Evolutionary conservation across 2,329 filamentous ascomycete genomes (phyloP).

Genomic region (Aspergillus amoenus): DNA sequence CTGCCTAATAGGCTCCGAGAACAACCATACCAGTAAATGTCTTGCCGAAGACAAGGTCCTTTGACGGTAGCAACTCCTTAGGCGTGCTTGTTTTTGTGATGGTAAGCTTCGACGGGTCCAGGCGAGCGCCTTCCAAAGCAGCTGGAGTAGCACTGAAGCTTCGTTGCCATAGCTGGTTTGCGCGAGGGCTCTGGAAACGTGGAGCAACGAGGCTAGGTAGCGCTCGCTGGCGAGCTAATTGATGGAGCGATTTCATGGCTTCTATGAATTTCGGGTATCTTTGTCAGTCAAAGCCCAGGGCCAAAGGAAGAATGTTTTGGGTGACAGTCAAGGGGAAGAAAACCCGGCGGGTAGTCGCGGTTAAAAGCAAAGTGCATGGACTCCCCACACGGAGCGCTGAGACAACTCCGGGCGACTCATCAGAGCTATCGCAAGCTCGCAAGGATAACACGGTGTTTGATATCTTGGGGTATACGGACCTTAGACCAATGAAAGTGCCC

Average conservation of each 20-base stretch:
- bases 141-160: conserved; percentile 45
- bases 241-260: conserved; percentile 36
- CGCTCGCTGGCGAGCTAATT: conserved; percentile 34
- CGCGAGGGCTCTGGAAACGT: conserved; percentile 25
- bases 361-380: conserved; percentile 21
- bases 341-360: conserved; percentile 10
- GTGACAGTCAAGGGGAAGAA: not conserved
- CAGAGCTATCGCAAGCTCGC: not conserved
- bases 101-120: conserved; percentile 75
- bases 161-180: conserved; percentile 47
- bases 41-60: conserved; percentile 85
- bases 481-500: not conserved
- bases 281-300: not conserved
- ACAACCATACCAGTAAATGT: conserved; percentile 74
- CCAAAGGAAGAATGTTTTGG: not conserved
- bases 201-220: conserved; percentile 25
- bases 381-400: conserved; percentile 24
- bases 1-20: not conserved
- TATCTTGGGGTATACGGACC: not conserved
- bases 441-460: not conserved
- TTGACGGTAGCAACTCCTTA: conserved; percentile 69
- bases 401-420: conserved; percentile 25
- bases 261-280: not conserved
- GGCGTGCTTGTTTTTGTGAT: conserved; percentile 74
- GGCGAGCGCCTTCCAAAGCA: conserved; percentile 53